Conservation (phyloP, 192 early-diverging fungal genomes). For the Umbelopsis sp. region DNA sequence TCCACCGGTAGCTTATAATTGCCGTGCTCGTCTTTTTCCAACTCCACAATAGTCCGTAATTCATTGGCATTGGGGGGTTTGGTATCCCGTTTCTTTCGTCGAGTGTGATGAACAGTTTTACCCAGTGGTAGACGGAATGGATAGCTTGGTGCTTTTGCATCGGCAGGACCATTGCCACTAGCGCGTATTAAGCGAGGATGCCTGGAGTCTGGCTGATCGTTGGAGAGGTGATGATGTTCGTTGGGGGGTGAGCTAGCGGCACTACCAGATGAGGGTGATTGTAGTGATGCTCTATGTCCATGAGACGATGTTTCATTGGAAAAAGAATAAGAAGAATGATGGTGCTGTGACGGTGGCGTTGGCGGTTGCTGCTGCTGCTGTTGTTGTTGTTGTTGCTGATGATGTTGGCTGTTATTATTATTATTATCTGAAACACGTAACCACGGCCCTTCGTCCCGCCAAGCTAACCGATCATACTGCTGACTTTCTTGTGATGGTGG, state of each 20-base stretch:
- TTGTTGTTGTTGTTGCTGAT: no score
- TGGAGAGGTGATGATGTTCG: background rate
- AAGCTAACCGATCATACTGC: slow-evolving; percentile 10
- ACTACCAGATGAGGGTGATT: background rate
- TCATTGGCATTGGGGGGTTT: slow-evolving; percentile 42
- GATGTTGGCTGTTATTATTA: no score
- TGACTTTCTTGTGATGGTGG: background rate
- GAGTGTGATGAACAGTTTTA: slow-evolving; percentile 21
- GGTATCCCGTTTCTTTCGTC: slow-evolving; percentile 41
- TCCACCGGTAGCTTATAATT: slow-evolving; percentile 74
- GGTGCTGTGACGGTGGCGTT: background rate
- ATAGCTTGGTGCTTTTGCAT: background rate
- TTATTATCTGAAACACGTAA: background rate
- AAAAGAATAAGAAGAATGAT: background rate
- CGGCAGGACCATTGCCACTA: background rate
- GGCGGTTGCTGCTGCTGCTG: no score
- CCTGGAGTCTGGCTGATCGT: background rate
- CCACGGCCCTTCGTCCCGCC: slow-evolving; percentile 13
- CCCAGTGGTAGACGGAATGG: slow-evolving; percentile 9
- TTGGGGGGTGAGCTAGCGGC: background rate
- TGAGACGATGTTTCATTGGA: background rate
- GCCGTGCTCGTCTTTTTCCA: slow-evolving; percentile 63
- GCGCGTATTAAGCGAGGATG: slow-evolving; percentile 16
- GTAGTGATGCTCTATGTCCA: background rate
- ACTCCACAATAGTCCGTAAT: slow-evolving; percentile 33